A percentile compares a stretch with the other conserved stretches of the same genome.
Evolutionary conservation across 2,329 filamentous ascomycete species (phyloP).

Genomic region (Colletotrichum theobromicola): DNA sequence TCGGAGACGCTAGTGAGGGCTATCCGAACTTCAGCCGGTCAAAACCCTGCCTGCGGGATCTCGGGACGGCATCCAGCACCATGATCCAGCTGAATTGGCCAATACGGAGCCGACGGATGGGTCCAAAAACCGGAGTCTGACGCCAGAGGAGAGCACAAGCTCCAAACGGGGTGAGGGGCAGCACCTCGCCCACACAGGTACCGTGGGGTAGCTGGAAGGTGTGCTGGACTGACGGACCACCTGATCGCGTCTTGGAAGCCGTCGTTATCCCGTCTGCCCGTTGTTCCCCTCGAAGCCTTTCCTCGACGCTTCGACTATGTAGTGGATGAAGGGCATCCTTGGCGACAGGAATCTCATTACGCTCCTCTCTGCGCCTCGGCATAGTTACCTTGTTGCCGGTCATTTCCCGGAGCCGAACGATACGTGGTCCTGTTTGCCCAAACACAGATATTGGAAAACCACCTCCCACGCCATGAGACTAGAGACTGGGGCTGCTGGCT

Average conservation of each 20-base stretch:
- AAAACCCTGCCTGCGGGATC: slow-evolving; percentile 7
- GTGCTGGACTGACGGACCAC: neutral
- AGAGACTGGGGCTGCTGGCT: neutral
- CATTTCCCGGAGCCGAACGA: neutral
- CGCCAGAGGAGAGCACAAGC: neutral
- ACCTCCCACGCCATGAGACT: neutral
- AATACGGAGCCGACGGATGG: neutral
- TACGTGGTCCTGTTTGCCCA: neutral
- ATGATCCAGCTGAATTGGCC: neutral
- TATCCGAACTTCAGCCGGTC: slow-evolving; percentile 2
- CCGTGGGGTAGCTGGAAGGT: slow-evolving; percentile 9
- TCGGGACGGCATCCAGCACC: slow-evolving; percentile 19
- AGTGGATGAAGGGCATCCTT: neutral
- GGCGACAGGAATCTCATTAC: neutral
- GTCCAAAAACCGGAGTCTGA: neutral
- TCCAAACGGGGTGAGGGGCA: slow-evolving; percentile 12
- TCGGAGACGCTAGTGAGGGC: neutral
- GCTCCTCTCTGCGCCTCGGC: neutral
- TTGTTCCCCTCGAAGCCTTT: neutral
- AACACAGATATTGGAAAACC: neutral
- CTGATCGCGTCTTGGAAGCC: neutral
- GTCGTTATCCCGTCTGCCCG: neutral
- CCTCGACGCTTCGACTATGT: neutral
- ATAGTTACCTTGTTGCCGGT: neutral
- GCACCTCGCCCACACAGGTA: neutral